Base-by-base conservation (phyloP, 306 rosid genomes). In the Fragaria nilgerrensis region DNA sequence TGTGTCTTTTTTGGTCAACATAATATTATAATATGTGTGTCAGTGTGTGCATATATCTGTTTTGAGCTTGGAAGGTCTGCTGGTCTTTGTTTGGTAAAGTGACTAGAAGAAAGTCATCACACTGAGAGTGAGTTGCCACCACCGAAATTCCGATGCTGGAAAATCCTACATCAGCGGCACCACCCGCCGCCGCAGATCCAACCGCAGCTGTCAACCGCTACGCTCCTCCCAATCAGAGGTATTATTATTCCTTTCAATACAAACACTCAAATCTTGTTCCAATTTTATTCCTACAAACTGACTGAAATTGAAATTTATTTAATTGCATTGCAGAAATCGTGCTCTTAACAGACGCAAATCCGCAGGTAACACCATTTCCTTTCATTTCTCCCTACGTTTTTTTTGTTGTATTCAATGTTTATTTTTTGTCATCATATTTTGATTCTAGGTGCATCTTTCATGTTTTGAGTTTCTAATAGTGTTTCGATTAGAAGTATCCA, bases 211-310 rank as follows among this genome's bases (percentile, higher is more conserved):
- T 77, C 15, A 90, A 83, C 87, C 92, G 92, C 77, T 90, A 90
- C 80, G 90, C 94, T 83, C 90, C 92, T 75, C 94, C 92, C 25
- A 90, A 88, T 85, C 92, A 90, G 71, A 88, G 92, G 94, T 44
- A 44, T 39, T 44, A 43, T 37, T 44, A 9, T 47, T 62, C 58
- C 23, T 17, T 52, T 61, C 7, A 15, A 3, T 48, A 66, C n/a
- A 37, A 16, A 37, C 48, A 44, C 48, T 11, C 48, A 10, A 44
- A 5, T 50, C 56, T 50, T 16, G 3, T 48, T 13, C 50, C 50
- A 47, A 47, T 17, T 49, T 49, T 8, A 20, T 2, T n/a, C 3
- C 9, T 23, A 27, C 27, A 61, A 37, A 37, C 41, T 41, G 44
- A 22, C 43, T 48, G 7, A 36, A 29, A 9, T 17, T n/a, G 66